Evolutionary conservation across 495 filamentous ascomycete species (phyloP), one percentile per base, ranked within the genome.

Genomic region (Hyphodiscus hymeniophilus): DNA sequence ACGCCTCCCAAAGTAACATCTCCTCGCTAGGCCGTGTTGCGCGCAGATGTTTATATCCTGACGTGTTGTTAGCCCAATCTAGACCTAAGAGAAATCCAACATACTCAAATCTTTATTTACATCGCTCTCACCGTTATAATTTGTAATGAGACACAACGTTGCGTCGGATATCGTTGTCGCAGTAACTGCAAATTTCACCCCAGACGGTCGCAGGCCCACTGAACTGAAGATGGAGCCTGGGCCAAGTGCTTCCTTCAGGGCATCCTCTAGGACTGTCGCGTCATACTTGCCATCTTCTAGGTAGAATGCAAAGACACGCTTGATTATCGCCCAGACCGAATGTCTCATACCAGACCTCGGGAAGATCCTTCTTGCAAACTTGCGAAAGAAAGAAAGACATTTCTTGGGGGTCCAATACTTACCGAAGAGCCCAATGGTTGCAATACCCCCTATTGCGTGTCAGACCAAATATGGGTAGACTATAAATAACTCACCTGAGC

Each of bases 121-220:
- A 17, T 18, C 13, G 23, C 41, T 47, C 41, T 41, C 28, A 16
- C 52, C 47, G 22, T 55, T 55, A 23, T 55, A 55, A 44, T 55
- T 54, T 22, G 51, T 44, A 15, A 54, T 45, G 7, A 54, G 41
- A 30, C 39, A 54, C 15, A 50, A 23, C 21, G 41, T 55, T 24
- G 52, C 52, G 22, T 55, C 48, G n/a, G 52, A 55, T 48, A 55
- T 55, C 12, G 41, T 51, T 15, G 47, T 55, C 32, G 42, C 42
- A 31, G 47, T 55, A 33, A 55, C 52, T 8, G 52, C 52, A 26
- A 47, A 42, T 33, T 39, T 55, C 23, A 55, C 47, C 47, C 52
- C 42, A 28, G 52, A 55, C n/a, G 35, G 21, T 22, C 47, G 18
- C 17, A 40, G 42, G 15, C 18, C 18, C 24, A 15, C 26, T 8